These are phyloP conservation scores for Fusarium newnesense DNA, from an alignment of 2,329 filamentous ascomycete genomes.

Conservation along the genomic window DNA sequence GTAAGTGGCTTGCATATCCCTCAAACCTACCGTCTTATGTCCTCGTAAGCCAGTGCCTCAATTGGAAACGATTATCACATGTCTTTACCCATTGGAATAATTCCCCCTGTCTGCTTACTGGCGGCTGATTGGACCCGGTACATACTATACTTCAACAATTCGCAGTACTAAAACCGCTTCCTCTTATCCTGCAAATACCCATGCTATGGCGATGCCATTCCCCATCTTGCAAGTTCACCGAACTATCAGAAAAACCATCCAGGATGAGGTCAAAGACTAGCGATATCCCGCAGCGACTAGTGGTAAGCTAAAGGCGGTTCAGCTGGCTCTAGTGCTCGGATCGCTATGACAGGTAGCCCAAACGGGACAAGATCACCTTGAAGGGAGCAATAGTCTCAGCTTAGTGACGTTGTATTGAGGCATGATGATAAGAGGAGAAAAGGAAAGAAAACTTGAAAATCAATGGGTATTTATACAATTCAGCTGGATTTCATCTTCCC, in stretches of 20 bases:
- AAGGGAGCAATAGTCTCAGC: not conserved
- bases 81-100: fast-evolving
- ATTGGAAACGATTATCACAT: no score
- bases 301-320: not conserved
- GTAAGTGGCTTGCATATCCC: not conserved
- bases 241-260: fast-evolving
- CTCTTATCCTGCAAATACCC: not conserved
- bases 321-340: not conserved
- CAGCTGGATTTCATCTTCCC: no score
- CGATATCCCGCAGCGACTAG: not conserved
- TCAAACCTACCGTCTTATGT: not conserved
- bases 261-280: not conserved
- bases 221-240: not conserved
- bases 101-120: not conserved
- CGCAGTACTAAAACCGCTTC: no score
- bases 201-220: not conserved
- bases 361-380: not conserved
- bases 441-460: fast-evolving
- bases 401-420: not conserved
- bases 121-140: not conserved
- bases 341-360: not conserved
- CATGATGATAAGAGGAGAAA: not conserved
- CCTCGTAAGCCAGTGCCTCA: not conserved
- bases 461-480: not conserved
- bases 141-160: not conserved